Evolutionary conservation across 768 basidiomycete species (phyloP).

Genomic region (Sutorius australiensis): DNA sequence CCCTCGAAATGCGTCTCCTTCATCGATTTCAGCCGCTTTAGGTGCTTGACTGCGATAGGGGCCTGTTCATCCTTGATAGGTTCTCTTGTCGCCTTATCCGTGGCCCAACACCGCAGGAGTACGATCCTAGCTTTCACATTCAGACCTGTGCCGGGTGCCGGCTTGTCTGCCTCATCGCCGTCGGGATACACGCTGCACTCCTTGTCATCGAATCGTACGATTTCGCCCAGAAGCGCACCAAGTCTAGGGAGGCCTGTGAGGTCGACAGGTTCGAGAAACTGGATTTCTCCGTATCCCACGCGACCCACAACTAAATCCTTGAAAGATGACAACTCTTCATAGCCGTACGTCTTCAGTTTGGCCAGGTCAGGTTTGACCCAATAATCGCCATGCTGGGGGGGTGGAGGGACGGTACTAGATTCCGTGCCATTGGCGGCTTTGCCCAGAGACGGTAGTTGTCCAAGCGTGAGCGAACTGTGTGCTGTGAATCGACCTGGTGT

Average conservation of each 20-base stretch:
- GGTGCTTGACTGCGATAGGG: constrained; percentile 62
- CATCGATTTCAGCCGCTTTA: constrained; percentile 81
- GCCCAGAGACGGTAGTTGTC: constrained; percentile 24
- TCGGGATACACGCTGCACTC: constrained; percentile 95
- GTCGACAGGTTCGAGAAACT: constrained; percentile 78
- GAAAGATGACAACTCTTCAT: constrained; percentile 71
- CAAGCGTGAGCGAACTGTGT: constrained; percentile 31
- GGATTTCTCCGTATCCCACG: constrained; percentile 86
- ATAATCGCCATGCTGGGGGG: constrained; percentile 83
- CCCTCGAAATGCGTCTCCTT: constrained; percentile 80
- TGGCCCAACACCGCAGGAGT: constrained; percentile 79
- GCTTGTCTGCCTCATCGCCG: constrained; percentile 80
- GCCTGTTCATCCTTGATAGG: constrained; percentile 81
- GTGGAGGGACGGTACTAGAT: constrained; percentile 26
- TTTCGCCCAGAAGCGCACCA: constrained; percentile 77
- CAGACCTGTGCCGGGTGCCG: constrained; percentile 76
- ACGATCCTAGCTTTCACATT: constrained; percentile 82
- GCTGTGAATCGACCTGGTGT: constrained; percentile 41
- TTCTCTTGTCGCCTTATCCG: constrained; percentile 88
- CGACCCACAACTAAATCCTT: constrained; percentile 82
- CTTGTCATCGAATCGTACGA: constrained; percentile 86
- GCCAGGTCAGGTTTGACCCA: constrained; percentile 80
- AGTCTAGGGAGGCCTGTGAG: constrained; percentile 81
- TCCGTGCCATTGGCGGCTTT: constrained; percentile 29
- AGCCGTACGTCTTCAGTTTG: constrained; percentile 64